phyloP scores from a whole-genome alignment of 2,329 filamentous ascomycete species.

The Diaporthe helianthi region DNA sequence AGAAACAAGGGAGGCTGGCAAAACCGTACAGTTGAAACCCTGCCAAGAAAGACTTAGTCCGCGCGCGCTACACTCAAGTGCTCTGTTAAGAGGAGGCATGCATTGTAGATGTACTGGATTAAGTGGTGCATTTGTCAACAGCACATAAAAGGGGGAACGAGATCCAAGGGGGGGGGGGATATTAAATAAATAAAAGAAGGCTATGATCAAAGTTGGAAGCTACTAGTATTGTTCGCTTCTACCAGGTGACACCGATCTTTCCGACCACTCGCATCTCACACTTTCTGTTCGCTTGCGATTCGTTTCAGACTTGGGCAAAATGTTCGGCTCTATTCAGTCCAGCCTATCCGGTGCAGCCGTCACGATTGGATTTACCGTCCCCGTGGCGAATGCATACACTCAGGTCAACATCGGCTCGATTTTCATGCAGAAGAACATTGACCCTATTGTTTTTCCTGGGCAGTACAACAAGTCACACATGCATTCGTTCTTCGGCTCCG shows the following conservation, averaged over 20 bases:
- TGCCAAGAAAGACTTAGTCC: neutral
- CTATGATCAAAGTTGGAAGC: too few relatives aligned
- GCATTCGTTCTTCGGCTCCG: conserved; percentile 47
- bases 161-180: too few relatives aligned
- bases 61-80: neutral
- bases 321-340: neutral
- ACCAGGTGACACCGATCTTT: too few relatives aligned
- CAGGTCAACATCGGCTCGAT: conserved; percentile 36
- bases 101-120: neutral
- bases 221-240: too few relatives aligned
- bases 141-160: neutral
- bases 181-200: neutral
- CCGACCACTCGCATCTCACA: too few relatives aligned
- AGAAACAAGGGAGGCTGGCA: neutral
- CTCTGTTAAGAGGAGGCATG: neutral
- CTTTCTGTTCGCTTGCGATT: neutral
- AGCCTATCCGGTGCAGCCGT: neutral
- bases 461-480: conserved; percentile 43
- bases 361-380: neutral
- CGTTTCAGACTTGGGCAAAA: neutral
- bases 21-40: conserved; percentile 7
- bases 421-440: conserved; percentile 46
- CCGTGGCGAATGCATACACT: conserved; percentile 39
- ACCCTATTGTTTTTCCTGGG: conserved; percentile 45
- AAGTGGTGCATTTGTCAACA: neutral